Evolutionary conservation across 176 grass and related monocot genomes (phyloP), one percentile per base, ranked within the genome.

Genomic region (Aegilops umbellulata): DNA sequence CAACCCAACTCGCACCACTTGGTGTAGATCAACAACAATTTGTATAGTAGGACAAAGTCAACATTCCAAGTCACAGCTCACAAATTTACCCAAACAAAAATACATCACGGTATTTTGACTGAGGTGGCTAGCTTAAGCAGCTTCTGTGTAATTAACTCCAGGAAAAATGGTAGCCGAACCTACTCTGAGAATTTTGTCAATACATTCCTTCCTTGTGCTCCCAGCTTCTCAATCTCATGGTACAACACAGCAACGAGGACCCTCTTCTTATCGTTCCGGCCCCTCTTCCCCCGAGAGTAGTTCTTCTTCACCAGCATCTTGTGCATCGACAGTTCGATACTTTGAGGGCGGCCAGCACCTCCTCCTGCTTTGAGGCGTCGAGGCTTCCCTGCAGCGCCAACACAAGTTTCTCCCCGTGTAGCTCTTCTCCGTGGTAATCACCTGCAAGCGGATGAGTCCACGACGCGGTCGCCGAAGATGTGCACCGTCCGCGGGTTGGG

Each of bases 271-370:
- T 95, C 96, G 68, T 98, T 98, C 30, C 93, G 89, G 46, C 89
- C 91, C n/a, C n/a, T n/a, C n/a, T n/a, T n/a, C n/a, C n/a, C n/a
- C n/a, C n/a, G n/a, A n/a, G n/a, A n/a, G n/a, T n/a, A n/a, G n/a
- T 98, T 80, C 83, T 95, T 95, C 84, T 95, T 98, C 82, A 91
- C 91, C 78, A 92, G 80, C 92, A 7, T 72, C n/a, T 15, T 94
- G 34, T 35, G 34, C 34, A 30, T 30, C 29, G n/a, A n/a, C n/a
- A n/a, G n/a, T n/a, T n/a, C n/a, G n/a, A n/a, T n/a, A n/a, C n/a
- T n/a, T n/a, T n/a, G n/a, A n/a, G n/a, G n/a, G n/a, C n/a, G n/a
- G n/a, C n/a, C n/a, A n/a, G n/a, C n/a, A n/a, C n/a, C n/a, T n/a
- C n/a, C n/a, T n/a, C n/a, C n/a, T n/a, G n/a, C n/a, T n/a, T n/a